Percentiles rank a stretch among this genome's conserved stretches.
phyloP scores from a whole-genome alignment of 371 early-diverging fungal genomes.

The Umbelopsis sp. region DNA sequence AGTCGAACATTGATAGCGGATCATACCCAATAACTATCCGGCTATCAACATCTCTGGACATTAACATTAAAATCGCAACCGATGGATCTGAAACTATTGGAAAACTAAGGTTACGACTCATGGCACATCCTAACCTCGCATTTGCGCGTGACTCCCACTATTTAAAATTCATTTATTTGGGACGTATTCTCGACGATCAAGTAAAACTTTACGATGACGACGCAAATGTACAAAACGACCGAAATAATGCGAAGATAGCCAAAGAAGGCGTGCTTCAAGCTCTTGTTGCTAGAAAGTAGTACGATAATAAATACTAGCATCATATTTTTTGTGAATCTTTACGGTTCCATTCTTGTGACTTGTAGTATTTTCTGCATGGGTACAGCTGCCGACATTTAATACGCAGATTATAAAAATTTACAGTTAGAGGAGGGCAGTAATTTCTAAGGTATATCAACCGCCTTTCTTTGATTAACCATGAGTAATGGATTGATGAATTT shows the following conservation, averaged over 20 bases:
- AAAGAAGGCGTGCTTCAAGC: slow-evolving; percentile 37
- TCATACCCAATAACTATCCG: slow-evolving; percentile 34
- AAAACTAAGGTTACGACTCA: slow-evolving; percentile 33
- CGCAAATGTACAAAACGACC: slow-evolving; percentile 17
- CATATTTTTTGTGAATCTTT: too few species aligned
- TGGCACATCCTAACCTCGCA: slow-evolving; percentile 22
- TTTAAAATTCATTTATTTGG: slow-evolving; percentile 42
- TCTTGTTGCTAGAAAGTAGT: slow-evolving; percentile 25
- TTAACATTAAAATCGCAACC: slow-evolving; percentile 29
- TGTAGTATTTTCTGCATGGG: too few species aligned
- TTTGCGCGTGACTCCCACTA: slow-evolving; percentile 30
- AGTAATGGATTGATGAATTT: too few species aligned
- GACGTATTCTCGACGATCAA: slow-evolving; percentile 35
- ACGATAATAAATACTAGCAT: background rate
- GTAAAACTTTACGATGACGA: slow-evolving; percentile 28
- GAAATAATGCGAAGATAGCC: slow-evolving; percentile 23
- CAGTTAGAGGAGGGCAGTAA: too few species aligned
- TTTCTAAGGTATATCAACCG: too few species aligned
- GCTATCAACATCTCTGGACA: slow-evolving; percentile 39
- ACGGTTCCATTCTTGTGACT: too few species aligned
- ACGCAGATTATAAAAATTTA: too few species aligned
- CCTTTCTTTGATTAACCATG: too few species aligned
- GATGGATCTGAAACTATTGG: slow-evolving; percentile 34
- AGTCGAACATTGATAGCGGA: slow-evolving; percentile 1
- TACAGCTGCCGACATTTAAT: too few species aligned